Evolutionary conservation across 2,329 filamentous ascomycete species (phyloP).

Genomic region (Aspergillus sp.): DNA sequence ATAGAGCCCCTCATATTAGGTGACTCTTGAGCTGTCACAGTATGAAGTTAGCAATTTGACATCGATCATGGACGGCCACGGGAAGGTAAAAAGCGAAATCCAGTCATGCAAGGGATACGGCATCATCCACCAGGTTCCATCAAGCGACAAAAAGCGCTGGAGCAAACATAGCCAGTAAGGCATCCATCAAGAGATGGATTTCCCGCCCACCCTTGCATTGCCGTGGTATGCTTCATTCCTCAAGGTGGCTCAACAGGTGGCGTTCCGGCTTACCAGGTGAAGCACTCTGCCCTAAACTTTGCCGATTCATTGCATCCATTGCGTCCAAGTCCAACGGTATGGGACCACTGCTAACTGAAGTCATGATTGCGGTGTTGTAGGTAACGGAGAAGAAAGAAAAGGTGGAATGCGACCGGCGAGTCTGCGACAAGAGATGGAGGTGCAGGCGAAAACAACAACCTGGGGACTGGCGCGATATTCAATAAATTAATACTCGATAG

Average conservation of each 20-base stretch:
- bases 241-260: neutral
- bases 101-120: neutral
- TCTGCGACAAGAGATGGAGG: neutral
- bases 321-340: slow-evolving; percentile 27
- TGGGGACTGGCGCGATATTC: neutral
- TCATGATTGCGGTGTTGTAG: slow-evolving; percentile 21
- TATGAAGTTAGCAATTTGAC: neutral
- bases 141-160: neutral
- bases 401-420: slow-evolving; percentile 22
- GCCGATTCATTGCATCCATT: slow-evolving; percentile 16
- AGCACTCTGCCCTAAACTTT: slow-evolving; percentile 13
- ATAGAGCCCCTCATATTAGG: slow-evolving; percentile 15
- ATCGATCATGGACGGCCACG: neutral
- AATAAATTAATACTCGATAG: neutral
- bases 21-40: slow-evolving; percentile 3
- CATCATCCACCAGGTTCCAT: neutral
- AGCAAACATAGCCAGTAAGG: neutral
- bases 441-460: neutral
- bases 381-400: neutral
- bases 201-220: neutral
- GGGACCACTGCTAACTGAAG: slow-evolving; percentile 26
- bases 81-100: neutral
- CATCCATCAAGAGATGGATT: neutral
- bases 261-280: slow-evolving; percentile 22
- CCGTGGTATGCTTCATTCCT: neutral